phyloP scores from a whole-genome alignment of 2,329 filamentous ascomycete genomes.

The Diaporthe vaccinii region DNA sequence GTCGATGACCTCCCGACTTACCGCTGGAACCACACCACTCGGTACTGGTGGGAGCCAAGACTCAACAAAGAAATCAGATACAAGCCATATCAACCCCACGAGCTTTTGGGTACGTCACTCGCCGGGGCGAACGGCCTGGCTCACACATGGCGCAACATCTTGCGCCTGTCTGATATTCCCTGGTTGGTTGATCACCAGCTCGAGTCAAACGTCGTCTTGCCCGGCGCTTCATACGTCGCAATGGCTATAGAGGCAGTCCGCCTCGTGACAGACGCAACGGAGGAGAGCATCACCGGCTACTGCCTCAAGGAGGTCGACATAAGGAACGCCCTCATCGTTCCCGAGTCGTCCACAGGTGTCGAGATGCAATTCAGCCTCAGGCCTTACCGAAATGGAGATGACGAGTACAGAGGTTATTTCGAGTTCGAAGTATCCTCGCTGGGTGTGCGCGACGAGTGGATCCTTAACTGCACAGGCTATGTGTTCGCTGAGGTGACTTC shows the following conservation, averaged over 20 bases:
- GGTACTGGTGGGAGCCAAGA: no score
- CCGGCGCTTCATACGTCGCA: constrained; percentile 42
- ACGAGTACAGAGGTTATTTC: not conserved
- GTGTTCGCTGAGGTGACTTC: constrained; percentile 45
- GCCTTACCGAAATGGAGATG: not conserved
- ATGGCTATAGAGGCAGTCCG: constrained; percentile 43
- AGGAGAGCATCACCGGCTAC: constrained; percentile 37
- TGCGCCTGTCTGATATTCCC: not conserved
- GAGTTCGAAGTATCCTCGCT: constrained; percentile 30
- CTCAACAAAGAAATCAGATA: constrained; percentile 44
- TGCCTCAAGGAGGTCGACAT: not conserved
- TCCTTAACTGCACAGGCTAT: constrained; percentile 48
- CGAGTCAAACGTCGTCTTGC: constrained; percentile 42
- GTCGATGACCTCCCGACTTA: not conserved
- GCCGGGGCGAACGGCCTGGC: constrained; percentile 47
- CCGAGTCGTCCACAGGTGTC: not conserved
- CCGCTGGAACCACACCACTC: no score
- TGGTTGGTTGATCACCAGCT: constrained; percentile 44
- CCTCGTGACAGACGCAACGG: constrained; percentile 51
- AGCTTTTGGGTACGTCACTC: constrained; percentile 53
- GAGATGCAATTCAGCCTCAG: constrained; percentile 16
- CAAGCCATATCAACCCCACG: constrained; percentile 52
- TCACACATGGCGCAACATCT: constrained; percentile 50
- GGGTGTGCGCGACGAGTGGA: constrained; percentile 2
- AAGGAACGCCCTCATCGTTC: not conserved